Evolutionary conservation across 2,329 filamentous ascomycete species (phyloP).

Genomic region (Penicillium sp.): DNA sequence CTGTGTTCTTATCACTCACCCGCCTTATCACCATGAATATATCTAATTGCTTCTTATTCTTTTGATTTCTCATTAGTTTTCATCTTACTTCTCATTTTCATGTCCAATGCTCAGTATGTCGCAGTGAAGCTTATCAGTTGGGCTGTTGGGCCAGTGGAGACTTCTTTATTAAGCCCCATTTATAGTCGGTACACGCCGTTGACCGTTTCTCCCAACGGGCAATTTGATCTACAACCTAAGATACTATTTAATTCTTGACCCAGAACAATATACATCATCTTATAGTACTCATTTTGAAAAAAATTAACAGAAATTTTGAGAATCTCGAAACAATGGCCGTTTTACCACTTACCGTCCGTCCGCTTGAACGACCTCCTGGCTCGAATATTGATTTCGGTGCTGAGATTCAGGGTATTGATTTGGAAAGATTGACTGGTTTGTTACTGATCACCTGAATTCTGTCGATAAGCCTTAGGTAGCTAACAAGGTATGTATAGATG

Average conservation of each 20-base stretch:
- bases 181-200: conserved; percentile 11
- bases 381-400: conserved; percentile 60
- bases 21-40: conserved; percentile 6
- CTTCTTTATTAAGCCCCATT: not conserved
- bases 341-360: conserved; percentile 20
- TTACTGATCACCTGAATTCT: not conserved
- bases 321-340: conserved; percentile 12
- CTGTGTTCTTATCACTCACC: not conserved
- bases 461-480: not conserved
- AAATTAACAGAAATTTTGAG: not conserved
- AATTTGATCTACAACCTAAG: too few species aligned
- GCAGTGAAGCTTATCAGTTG: not conserved
- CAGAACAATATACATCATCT: not conserved
- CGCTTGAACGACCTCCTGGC: conserved; percentile 26
- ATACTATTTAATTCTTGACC: too few species aligned
- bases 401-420: conserved; percentile 56
- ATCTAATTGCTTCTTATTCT: not conserved
- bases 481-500: conserved; percentile 47
- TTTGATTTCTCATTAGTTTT: too few species aligned
- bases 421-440: conserved; percentile 64
- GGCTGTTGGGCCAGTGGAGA: not conserved
- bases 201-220: conserved; percentile 2
- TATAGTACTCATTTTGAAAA: not conserved
- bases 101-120: not conserved
- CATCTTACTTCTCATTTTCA: too few species aligned